Conservation (phyloP, 2,329 filamentous ascomycete genomes). For the Blumeriella jaapii region DNA sequence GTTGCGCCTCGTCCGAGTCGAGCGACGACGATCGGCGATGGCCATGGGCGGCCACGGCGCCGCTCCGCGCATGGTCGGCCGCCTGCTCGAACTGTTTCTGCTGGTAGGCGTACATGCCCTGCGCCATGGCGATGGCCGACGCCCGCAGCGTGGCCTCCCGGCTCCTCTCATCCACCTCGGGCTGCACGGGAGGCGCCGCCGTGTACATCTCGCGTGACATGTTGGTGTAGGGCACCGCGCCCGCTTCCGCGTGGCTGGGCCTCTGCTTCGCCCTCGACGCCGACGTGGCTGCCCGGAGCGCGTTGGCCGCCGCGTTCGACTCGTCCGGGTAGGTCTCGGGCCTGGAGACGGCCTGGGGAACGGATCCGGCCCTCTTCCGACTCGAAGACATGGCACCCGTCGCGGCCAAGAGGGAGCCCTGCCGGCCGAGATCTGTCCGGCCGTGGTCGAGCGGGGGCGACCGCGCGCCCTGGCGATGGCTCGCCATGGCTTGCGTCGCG, state of each 20-base stretch:
- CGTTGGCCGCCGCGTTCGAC: conserved; percentile 51
- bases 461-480: conserved; percentile 30
- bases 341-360: conserved; percentile 31
- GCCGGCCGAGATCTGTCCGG: conserved; percentile 39
- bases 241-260: conserved; percentile 35
- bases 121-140: conserved; percentile 81
- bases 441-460: conserved; percentile 35
- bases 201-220: conserved; percentile 69
- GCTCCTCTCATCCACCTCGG: conserved; percentile 63
- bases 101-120: conserved; percentile 67
- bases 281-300: conserved; percentile 59
- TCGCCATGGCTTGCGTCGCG: conserved; percentile 54
- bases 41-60: conserved; percentile 23
- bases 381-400: conserved; percentile 58
- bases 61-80: conserved; percentile 17
- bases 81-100: conserved; percentile 37
- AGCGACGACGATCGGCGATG: conserved; percentile 26
- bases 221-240: conserved; percentile 55
- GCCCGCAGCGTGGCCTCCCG: conserved; percentile 64
- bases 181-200: conserved; percentile 57
- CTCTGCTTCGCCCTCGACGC: conserved; percentile 30
- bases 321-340: conserved; percentile 42
- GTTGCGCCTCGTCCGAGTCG: conserved; percentile 31
- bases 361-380: conserved; percentile 50
- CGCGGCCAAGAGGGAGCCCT: conserved; percentile 62